Conservation (phyloP, 306 rosid species). For the Argentina anserina region DNA sequence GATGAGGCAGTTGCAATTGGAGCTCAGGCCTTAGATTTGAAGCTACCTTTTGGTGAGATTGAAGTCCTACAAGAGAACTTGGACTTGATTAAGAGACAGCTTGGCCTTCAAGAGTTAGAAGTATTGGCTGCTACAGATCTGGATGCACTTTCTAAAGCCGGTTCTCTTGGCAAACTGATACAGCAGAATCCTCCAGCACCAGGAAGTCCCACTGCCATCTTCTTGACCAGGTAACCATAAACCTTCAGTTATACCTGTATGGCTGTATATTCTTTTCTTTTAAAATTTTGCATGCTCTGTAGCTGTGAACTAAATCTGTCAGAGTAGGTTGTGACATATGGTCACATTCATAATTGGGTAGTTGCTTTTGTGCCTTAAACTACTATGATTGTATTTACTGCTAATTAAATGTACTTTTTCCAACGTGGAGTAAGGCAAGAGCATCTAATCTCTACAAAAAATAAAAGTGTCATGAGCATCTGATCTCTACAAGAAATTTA, state of each 20-base stretch:
- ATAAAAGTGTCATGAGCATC: no score
- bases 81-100: constrained; percentile 79
- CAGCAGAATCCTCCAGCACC: constrained; percentile 81
- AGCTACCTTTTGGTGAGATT: constrained; percentile 79
- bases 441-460: no score
- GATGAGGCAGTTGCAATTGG: constrained; percentile 72
- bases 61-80: constrained; percentile 78
- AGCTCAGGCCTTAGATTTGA: constrained; percentile 69
- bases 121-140: constrained; percentile 58
- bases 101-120: constrained; percentile 68
- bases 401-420: no score
- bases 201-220: constrained; percentile 83
- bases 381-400: no score
- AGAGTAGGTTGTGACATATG: no score
- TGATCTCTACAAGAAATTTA: no score
- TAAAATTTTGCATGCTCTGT: no score
- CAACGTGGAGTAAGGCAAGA: no score
- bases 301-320: background rate
- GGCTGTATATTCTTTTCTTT: no score
- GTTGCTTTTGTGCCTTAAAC: no score
- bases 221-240: constrained; percentile 17
- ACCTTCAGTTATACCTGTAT: background rate
- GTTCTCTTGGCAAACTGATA: constrained; percentile 51
- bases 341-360: no score
- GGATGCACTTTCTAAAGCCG: constrained; percentile 61